Evolutionary conservation across 1,284 basidiomycete genomes (phyloP).

Genomic region (Pseudozyma tsukubaensis): DNA sequence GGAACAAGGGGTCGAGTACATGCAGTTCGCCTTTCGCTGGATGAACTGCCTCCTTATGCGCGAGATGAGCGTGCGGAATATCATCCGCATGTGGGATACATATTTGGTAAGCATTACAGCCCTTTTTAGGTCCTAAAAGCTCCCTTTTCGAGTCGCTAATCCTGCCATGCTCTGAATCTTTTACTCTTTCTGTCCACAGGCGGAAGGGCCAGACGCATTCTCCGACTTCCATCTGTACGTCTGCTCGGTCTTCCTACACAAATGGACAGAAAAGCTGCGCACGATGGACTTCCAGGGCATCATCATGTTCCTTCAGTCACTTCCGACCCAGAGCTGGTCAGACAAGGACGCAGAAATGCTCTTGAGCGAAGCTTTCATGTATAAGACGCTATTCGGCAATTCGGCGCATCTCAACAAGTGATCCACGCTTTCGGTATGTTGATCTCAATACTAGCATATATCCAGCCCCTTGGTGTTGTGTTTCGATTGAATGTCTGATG

Average conservation of each 20-base stretch:
- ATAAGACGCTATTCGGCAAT: conserved; percentile 67
- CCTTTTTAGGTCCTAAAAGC: no score
- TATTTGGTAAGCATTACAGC: conserved; percentile 36
- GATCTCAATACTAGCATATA: background rate
- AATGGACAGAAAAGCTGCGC: conserved; percentile 61
- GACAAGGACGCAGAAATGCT: conserved; percentile 96
- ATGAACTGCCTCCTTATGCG: conserved; percentile 69
- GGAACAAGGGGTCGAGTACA: conserved; percentile 66
- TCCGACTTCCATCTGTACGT: conserved; percentile 67
- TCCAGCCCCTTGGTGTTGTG: background rate
- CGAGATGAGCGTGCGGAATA: conserved; percentile 68
- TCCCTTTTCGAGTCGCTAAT: no score
- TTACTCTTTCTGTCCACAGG: conserved; percentile 1
- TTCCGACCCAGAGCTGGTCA: conserved; percentile 93
- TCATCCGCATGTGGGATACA: conserved; percentile 68
- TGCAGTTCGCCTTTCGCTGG: conserved; percentile 69
- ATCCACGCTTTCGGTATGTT: conserved; percentile 4
- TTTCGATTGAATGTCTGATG: background rate
- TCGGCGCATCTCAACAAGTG: conserved; percentile 63
- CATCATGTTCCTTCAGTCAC: conserved; percentile 97
- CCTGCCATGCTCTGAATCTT: no score
- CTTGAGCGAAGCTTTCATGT: conserved; percentile 92
- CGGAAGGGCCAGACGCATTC: conserved; percentile 67
- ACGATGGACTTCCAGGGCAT: conserved; percentile 77
- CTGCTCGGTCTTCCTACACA: conserved; percentile 65